Evolutionary conservation across 495 filamentous ascomycete genomes (phyloP), one percentile per base, ranked within the genome.

Genomic region (Lophiotrema nucula): DNA sequence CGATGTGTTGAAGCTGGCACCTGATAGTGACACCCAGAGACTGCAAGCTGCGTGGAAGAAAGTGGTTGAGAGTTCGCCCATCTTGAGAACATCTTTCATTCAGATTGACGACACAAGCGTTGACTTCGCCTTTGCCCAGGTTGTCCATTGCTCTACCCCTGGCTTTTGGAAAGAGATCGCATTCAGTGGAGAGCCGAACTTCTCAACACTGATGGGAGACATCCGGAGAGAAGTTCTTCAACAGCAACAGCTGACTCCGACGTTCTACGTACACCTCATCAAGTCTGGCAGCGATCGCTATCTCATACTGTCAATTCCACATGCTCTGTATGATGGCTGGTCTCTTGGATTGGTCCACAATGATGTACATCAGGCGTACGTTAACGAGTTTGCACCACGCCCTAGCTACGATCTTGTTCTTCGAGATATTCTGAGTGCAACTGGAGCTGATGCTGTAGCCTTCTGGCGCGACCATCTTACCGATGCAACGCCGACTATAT

Each of bases 321-420:
- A 93, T 68, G 88, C 87, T 0, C 75, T 91, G 31, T 92, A 91
- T 59, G 89, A 93, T 66, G 89, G 89, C 8, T 86, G 80, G 75
- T 90, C 87, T 8, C 72, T 91, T 12, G 70, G 74, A 13, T 73
- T 88, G 8, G 70, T 93, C 11, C 85, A 90, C 60, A 71, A 78
- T 37, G 86, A 90, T 53, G 80, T 93, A 0, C 67, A 74, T 22
- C 72, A 61, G 33, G 81, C 85, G 16, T 90, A 89, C 59, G 38
- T 73, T 15, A 76, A 70, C 1, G 21, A 61, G 15, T 69, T 73
- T 19, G 55, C 28, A 2, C 22, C 68, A 3, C 74, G 84, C 25
- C 75, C 73, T 13, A 64, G 63, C 5, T 81, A 79, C 53, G 72
- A 76, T 21, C 28, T 65, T 1, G 74, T 81, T 43, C 68, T 88